Base-by-base conservation (phyloP, 768 basidiomycete genomes). In the Tricholoma sp. region DNA sequence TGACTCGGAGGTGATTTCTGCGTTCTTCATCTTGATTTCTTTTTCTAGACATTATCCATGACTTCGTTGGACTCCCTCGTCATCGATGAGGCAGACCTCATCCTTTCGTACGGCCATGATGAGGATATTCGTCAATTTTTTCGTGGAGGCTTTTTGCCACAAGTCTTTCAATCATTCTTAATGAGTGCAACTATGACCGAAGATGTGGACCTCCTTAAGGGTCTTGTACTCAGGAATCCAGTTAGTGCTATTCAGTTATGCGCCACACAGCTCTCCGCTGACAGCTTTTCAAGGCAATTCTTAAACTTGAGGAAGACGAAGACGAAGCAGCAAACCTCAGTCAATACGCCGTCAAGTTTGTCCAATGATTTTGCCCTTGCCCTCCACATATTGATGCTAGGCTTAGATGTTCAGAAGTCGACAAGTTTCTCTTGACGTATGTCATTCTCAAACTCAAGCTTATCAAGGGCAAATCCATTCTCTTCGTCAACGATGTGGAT, bases 151-250 rank as follows among this genome's bases (percentile, higher is more conserved):
- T 87, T 82, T 70, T 81, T 89, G 29, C 93, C 88, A 54, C 88
- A 84, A 69, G 84, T 89, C 59, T 91, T 84, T 70, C 96, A 94
- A 70, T 90, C 91, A 9, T 94, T 96, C 73, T 75, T 99, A 32
- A 97, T 98, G 93, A 94, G 90, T 67, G 96, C 97, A 4, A 99
- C 96, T 0, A 88, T 98, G 86, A 94, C 94, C 10, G 91, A 94
- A 64, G 97, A 98, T 63, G 93, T 99, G 3, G 91, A 95, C 66
- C 78, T 83, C 59, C 77, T 98, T 54, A 97, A 97, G 70, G 92
- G 94, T 4, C 79, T 98, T 35, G 80, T 89, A 5, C 75, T 99
- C 16, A 81, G 94, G 22, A 91, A 86, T 71, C 94, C 96, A 6
- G 95, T 96, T 62, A 53, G 89, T 77, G 21, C 29, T 52, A 5